Evolutionary conservation across 177 flowering plant genomes (phyloP), one percentile per base, ranked within the genome.

Genomic region (Vitis hybrid): DNA sequence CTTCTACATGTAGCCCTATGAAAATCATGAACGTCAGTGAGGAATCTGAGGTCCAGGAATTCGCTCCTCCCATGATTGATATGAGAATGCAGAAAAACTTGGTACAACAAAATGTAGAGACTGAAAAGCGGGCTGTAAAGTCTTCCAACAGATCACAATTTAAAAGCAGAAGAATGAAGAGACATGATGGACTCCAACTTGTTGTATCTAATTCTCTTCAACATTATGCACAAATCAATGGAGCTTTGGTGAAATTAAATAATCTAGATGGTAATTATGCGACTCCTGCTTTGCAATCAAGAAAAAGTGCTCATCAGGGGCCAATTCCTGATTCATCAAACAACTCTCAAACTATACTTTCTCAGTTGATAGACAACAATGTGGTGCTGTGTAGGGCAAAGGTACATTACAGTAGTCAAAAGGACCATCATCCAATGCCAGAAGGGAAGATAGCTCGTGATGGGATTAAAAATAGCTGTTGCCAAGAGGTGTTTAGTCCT

Each of bases 401-500:
- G 56, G 97, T 90, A 58, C 67, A 69, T 40, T 91, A 84, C 62
- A 67, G 69, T 15, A 27, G 69, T 27, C 56, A 27, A 58, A 82
- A 72, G 54, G 74, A 76, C 49, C 6, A 56, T 4, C 32, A 9
- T 46, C 35, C 69, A 8, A 46, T 75, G 74, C 73, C 70, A 27
- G 78, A 70, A 72, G 94, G 93, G 10, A n/a, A 69, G 62, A 72
- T 91, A 35, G 79, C 84, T 67, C 84, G 83, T 65, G 80, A 83
- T 27, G 98, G 97, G 56, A 88, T 93, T 64, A 71, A 66, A 69
- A 91, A 97, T 74, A 73, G 62, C 60, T 93, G 97, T 67, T 91
- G 95, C 77, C 72, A 72, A 6, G 65, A 73, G 32, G 72, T 83
- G 10, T 85, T 81, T 64, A 65, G 80, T 57, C 82, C 88, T 24